A percentile compares a stretch with the other conserved stretches of the same genome.
Evolutionary conservation across 768 basidiomycete genomes (phyloP).

Genomic region (Termitomyces sp.): DNA sequence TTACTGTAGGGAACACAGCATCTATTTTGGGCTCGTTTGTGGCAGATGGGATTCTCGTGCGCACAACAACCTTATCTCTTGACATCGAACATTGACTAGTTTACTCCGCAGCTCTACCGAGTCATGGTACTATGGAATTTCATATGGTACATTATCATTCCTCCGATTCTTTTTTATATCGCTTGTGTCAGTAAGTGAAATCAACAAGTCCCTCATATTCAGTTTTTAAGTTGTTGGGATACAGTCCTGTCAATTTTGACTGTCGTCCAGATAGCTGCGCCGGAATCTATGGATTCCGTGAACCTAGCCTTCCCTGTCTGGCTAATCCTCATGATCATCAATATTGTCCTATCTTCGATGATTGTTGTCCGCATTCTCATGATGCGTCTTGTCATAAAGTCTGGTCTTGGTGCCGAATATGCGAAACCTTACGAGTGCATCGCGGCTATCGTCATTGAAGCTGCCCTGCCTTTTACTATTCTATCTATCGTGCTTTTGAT

Average conservation of each 20-base stretch:
- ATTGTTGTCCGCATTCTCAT: constrained; percentile 25
- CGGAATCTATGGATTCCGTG: constrained; percentile 17
- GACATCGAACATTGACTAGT: neutral
- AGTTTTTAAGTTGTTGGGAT: neutral
- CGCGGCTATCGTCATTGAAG: constrained; percentile 26
- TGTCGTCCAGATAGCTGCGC: constrained; percentile 23
- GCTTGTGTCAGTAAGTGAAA: constrained; percentile 6
- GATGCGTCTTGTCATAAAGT: constrained; percentile 17
- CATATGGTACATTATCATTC: constrained; percentile 3
- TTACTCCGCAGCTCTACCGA: constrained; percentile 2
- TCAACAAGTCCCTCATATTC: neutral
- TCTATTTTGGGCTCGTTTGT: constrained; percentile 25
- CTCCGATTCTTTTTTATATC: constrained; percentile 5
- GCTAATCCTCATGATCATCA: constrained; percentile 26
- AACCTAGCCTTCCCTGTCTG: constrained; percentile 25
- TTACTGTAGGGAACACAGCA: constrained; percentile 17
- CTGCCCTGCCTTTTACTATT: constrained; percentile 27
- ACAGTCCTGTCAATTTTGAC: constrained; percentile 26
- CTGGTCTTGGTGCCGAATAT: constrained; percentile 18
- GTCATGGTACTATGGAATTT: constrained; percentile 8
- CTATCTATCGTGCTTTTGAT: constrained; percentile 22
- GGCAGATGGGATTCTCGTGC: constrained; percentile 32
- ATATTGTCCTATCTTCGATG: constrained; percentile 23
- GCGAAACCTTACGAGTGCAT: constrained; percentile 24
- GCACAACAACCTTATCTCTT: constrained; percentile 9